Evolutionary conservation across 257 asterid species (phyloP).

Genomic region (Phtheirospermum japonicum): DNA sequence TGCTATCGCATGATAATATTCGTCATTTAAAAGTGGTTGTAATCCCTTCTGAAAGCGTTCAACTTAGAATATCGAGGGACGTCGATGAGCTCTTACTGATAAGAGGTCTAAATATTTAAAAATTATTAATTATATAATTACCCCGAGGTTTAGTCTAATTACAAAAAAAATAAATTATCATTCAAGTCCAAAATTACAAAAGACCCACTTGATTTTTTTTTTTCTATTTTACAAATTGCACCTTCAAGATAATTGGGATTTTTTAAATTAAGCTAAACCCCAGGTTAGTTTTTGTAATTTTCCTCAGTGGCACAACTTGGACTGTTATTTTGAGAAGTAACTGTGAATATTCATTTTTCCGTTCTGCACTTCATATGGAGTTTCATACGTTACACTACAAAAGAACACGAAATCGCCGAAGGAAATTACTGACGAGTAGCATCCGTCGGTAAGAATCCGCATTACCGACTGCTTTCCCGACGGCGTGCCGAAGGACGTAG

Average conservation of each 20-base stretch:
- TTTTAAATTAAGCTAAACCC: not conserved
- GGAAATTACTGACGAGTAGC: too few relatives aligned
- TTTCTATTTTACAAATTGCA: too few relatives aligned
- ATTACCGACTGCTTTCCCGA: too few relatives aligned
- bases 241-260: not conserved
- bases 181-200: not conserved
- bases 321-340: constrained; percentile 91
- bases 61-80: constrained; percentile 63
- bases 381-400: too few relatives aligned
- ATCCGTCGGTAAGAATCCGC: too few relatives aligned
- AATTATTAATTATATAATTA: not conserved
- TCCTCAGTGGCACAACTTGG: constrained; percentile 98
- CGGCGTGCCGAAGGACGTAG: too few relatives aligned
- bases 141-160: too few relatives aligned
- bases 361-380: constrained; percentile 24
- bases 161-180: too few relatives aligned
- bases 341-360: constrained; percentile 28
- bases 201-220: not conserved
- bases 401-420: too few relatives aligned
- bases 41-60: constrained; percentile 86
- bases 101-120: constrained; percentile 53
- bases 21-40: constrained; percentile 70
- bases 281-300: not conserved
- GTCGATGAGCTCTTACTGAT: constrained; percentile 84
- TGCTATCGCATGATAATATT: constrained; percentile 71